Evolutionary conservation across 768 basidiomycete genomes (phyloP).

Genomic region (Boletus subparvulus): DNA sequence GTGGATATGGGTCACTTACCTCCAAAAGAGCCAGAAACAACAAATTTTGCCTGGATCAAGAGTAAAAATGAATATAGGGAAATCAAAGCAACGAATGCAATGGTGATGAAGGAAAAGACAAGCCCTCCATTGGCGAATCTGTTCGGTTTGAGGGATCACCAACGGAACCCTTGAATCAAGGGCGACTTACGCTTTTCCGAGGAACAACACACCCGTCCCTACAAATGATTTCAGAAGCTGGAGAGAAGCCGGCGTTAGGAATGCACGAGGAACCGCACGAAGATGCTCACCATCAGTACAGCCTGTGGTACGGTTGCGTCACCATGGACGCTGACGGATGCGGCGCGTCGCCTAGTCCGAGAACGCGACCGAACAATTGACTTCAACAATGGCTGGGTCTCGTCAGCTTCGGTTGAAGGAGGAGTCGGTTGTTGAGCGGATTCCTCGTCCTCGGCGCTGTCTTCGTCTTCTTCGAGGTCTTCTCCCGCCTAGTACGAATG

Average conservation of each 20-base stretch:
- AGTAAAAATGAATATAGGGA: constrained; percentile 94
- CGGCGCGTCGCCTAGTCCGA: constrained; percentile 51
- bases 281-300: constrained; percentile 74
- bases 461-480: constrained; percentile 86
- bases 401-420: constrained; percentile 28
- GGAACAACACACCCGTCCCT: constrained; percentile 93
- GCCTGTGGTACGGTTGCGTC: constrained; percentile 92
- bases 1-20: constrained; percentile 45
- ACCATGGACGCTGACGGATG: constrained; percentile 65
- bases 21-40: constrained; percentile 91
- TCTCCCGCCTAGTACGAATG: constrained; percentile 70
- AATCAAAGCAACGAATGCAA: constrained; percentile 78
- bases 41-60: constrained; percentile 82
- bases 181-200: constrained; percentile 77
- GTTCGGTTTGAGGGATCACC: constrained; percentile 1
- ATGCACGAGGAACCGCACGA: not conserved
- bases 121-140: constrained; percentile 97
- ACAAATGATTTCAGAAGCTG: constrained; percentile 92
- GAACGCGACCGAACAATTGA: constrained; percentile 43
- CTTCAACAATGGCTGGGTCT: constrained; percentile 59
- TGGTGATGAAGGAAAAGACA: constrained; percentile 78
- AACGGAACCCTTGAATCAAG: not conserved
- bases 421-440: constrained; percentile 30
- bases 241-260: not conserved
- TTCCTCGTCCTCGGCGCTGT: constrained; percentile 59